phyloP scores from a whole-genome alignment of 441 rosid species.

The Mallotus japonicus region DNA sequence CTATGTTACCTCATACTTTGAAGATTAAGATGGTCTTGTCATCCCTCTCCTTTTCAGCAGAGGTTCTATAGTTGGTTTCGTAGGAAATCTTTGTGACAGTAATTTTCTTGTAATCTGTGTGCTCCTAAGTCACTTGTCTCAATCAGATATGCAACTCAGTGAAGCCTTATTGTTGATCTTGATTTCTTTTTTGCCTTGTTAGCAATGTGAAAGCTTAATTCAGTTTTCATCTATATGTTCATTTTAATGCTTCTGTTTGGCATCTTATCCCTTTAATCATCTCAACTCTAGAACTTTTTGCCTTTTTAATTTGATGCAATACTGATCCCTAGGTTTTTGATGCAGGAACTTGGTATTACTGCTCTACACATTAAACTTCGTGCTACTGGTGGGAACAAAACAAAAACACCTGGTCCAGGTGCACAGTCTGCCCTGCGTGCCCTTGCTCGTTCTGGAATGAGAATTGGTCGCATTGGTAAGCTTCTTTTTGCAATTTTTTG shows the following conservation, averaged over 20 bases:
- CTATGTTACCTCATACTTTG: not conserved
- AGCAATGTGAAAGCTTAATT: not conserved
- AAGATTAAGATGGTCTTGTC: not conserved
- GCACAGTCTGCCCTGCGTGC: conserved; percentile 90
- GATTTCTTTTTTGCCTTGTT: not conserved
- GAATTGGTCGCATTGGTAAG: conserved; percentile 79
- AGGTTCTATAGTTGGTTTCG: too few species aligned
- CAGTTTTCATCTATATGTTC: not conserved
- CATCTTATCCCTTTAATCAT: too few species aligned
- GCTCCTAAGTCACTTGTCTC: not conserved
- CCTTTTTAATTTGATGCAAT: not conserved
- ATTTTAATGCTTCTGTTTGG: not conserved
- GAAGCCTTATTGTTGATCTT: not conserved
- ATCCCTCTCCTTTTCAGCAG: too few species aligned
- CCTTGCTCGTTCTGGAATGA: conserved; percentile 90
- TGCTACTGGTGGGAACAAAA: conserved; percentile 90
- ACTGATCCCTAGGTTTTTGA: not conserved
- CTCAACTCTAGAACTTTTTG: too few species aligned
- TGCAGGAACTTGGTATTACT: conserved; percentile 75
- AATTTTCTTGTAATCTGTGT: too few species aligned
- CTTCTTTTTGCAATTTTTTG: not conserved
- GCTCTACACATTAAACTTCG: conserved; percentile 91
- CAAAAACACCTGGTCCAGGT: conserved; percentile 92
- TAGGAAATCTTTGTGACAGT: too few species aligned
- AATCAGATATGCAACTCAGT: not conserved